phyloP scores from a whole-genome alignment of 441 rosid species.

The Rhodomyrtus psidioides region DNA sequence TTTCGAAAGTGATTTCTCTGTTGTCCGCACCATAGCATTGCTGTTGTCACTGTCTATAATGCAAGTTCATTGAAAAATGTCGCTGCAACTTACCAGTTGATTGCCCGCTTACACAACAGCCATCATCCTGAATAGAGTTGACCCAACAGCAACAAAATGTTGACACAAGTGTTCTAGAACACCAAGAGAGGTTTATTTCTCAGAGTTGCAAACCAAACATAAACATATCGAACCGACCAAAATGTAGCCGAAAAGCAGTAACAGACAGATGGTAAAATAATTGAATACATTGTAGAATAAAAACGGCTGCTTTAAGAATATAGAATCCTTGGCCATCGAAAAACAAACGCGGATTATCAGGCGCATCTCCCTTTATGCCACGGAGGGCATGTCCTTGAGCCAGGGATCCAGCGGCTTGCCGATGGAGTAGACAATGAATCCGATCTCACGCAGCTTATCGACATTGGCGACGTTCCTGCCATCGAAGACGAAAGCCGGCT shows the following conservation, averaged over 20 bases:
- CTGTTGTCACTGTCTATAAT: not conserved
- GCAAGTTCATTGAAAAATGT: not conserved
- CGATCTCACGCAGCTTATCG: too few relatives aligned
- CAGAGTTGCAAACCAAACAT: not conserved
- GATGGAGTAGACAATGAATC: too few relatives aligned
- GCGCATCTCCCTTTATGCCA: slow-evolving; percentile 19
- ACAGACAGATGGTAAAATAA: not conserved
- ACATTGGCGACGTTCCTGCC: too few relatives aligned
- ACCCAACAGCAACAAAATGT: not conserved
- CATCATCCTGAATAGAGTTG: not conserved
- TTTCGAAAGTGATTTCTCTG: too few relatives aligned
- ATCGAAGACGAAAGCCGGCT: too few relatives aligned
- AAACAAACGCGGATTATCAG: not conserved
- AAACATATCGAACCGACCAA: not conserved
- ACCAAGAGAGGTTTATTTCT: too few relatives aligned
- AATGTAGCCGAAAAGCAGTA: slow-evolving; percentile 1
- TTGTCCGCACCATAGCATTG: not conserved
- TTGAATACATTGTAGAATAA: not conserved
- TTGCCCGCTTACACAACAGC: not conserved
- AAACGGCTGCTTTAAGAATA: slow-evolving; percentile 1
- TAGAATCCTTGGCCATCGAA: not conserved
- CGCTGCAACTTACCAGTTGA: not conserved
- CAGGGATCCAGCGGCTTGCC: too few relatives aligned
- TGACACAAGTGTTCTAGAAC: too few relatives aligned
- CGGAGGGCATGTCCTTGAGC: too few relatives aligned